Evolutionary conservation across 148 eudicot genomes (phyloP), one percentile per base, ranked within the genome.

Genomic region (Silene uniflora): DNA sequence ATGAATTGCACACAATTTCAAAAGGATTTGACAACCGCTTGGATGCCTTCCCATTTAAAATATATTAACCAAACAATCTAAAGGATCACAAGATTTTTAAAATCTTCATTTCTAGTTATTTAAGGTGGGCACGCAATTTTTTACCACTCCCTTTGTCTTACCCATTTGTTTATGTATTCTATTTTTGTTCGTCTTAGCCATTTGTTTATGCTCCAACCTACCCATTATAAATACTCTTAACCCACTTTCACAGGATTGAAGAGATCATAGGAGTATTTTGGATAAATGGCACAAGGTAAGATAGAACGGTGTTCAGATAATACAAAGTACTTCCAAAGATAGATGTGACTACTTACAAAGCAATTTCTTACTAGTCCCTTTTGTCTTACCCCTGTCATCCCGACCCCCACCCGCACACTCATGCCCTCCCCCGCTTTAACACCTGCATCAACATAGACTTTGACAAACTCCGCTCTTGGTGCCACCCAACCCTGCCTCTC

Each of bases 1-100:
- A 94, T 47, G 98, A 94, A 82, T 94, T 86, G 96, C 96, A 91
- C 70, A 94, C 13, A 71, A 94, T 87, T 87, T 91, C 97, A 64
- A 94, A 84, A 60, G 98, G 98, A 83, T 88, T 91, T 23, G 95
- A 67, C n/a, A 94, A 82, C 77, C 80, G 76, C 72, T 87, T 86
- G 24, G 97, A 89, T 23, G 70, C 89, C 98, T 94, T 87, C 67
- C 75, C 23, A 72, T 21, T 29, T 12, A 60, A 35, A 80, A 18
- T n/a, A 68, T 21, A n/a, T 67, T 19, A 12, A 47, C 32, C 24
- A 22, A 42, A 24, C 67, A 23, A 12, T 25, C 54, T 23, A 35
- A 42, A 24, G 10, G 47, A 60, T 60, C 69, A 49, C 49, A n/a
- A 52, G 70, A 10, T 6, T 39, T 7, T 67, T 4, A 7, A 19